A percentile compares a stretch with the other conserved stretches of the same genome.
These are phyloP conservation scores for Caulochytrium protostelioides DNA, from an alignment of 371 early-diverging fungal species.

Conservation along the genomic window DNA sequence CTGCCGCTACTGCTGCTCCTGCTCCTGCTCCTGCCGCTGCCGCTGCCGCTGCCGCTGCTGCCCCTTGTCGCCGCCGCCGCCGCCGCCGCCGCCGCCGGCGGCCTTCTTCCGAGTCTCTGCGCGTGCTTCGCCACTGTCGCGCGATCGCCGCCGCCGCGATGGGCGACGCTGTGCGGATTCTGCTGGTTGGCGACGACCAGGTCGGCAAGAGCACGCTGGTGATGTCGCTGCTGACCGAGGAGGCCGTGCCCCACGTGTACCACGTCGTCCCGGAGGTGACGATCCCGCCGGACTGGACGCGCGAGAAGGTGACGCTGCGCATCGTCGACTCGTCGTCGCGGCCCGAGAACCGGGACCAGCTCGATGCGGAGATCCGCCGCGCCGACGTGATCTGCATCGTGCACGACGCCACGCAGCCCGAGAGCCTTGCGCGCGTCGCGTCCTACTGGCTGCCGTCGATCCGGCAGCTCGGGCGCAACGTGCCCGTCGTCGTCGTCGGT, in stretches of 20 bases:
- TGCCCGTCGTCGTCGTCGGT: conserved; percentile 87
- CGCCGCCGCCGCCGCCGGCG: not conserved
- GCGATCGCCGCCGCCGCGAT: no score
- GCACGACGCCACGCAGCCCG: conserved; percentile 63
- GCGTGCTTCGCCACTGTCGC: not conserved
- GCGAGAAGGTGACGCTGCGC: conserved; percentile 84
- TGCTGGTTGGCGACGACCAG: conserved; percentile 31
- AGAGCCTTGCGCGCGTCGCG: conserved; percentile 59
- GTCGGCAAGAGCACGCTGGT: conserved; percentile 91
- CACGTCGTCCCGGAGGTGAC: conserved; percentile 91
- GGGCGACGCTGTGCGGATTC: not conserved
- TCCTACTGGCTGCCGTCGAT: conserved; percentile 82
- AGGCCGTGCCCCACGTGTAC: conserved; percentile 80
- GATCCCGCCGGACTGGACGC: conserved; percentile 90
- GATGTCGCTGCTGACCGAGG: conserved; percentile 83
- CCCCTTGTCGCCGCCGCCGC: not conserved
- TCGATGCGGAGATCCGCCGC: conserved; percentile 74
- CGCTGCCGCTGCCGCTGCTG: not conserved
- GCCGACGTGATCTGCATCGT: conserved; percentile 92
- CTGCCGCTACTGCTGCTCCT: not conserved
- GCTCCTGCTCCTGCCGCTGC: not conserved
- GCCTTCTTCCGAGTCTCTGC: no score
- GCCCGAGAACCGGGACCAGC: conserved; percentile 58
- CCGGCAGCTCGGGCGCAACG: conserved; percentile 69
- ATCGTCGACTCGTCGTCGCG: conserved; percentile 91